Conservation (phyloP, 2,329 filamentous ascomycete genomes). For the Emmonsiellopsis sp. region DNA sequence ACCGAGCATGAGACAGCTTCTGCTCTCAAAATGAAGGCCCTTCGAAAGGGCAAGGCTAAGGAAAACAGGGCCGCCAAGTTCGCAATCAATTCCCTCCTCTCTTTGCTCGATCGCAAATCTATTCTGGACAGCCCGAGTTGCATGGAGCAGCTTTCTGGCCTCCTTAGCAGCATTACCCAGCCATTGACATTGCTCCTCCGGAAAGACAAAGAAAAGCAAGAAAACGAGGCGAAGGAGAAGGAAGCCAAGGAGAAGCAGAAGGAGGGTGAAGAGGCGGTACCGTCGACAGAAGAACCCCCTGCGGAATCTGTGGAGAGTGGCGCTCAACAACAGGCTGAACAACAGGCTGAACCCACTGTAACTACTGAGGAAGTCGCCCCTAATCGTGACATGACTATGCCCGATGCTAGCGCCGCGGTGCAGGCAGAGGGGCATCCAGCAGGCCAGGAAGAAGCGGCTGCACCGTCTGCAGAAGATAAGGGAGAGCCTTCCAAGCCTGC, state of each 20-base stretch:
- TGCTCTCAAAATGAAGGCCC: slow-evolving; percentile 65
- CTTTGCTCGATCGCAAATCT: slow-evolving; percentile 80
- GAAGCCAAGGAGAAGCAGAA: slow-evolving; percentile 31
- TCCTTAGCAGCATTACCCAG: slow-evolving; percentile 80
- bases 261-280: slow-evolving; percentile 17
- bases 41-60: slow-evolving; percentile 80
- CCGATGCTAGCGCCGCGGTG: slow-evolving; percentile 25
- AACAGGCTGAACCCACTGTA: slow-evolving; percentile 19
- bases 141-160: slow-evolving; percentile 83
- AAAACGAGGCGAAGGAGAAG: slow-evolving; percentile 33
- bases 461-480: slow-evolving; percentile 33
- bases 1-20: slow-evolving; percentile 81
- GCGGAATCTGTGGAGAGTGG: neutral
- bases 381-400: slow-evolving; percentile 30
- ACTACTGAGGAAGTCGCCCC: slow-evolving; percentile 14
- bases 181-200: slow-evolving; percentile 75
- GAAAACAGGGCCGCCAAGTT: slow-evolving; percentile 78
- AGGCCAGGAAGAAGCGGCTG: slow-evolving; percentile 22
- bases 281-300: slow-evolving; percentile 8
- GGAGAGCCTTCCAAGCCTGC: slow-evolving; percentile 27
- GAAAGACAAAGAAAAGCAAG: slow-evolving; percentile 66
- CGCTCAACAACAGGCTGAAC: slow-evolving; percentile 5
- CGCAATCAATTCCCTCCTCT: slow-evolving; percentile 82
- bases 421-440: slow-evolving; percentile 28
- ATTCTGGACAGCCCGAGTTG: slow-evolving; percentile 96